Evolutionary conservation across 2,329 filamentous ascomycete species (phyloP).

Genomic region (Penicillium sclerotigenum): DNA sequence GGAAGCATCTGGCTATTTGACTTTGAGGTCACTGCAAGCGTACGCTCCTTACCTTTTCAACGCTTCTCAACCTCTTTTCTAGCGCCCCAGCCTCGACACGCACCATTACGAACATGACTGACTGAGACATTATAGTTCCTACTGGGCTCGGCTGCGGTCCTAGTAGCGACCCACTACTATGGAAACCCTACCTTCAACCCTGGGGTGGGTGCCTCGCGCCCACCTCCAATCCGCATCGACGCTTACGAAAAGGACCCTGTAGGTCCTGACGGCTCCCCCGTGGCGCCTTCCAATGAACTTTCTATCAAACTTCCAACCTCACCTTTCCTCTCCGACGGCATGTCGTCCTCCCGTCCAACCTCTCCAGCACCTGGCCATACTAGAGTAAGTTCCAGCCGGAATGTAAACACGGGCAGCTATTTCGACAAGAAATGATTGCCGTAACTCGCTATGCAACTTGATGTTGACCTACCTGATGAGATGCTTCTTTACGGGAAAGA

Average conservation of each 20-base stretch:
- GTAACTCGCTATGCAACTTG: neutral
- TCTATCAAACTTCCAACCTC: slow-evolving; percentile 47
- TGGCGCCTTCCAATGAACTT: slow-evolving; percentile 42
- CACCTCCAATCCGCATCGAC: slow-evolving; percentile 56
- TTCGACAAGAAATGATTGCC: slow-evolving; percentile 35
- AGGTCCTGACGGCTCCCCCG: slow-evolving; percentile 39
- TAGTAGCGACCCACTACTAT: slow-evolving; percentile 83
- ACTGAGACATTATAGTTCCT: slow-evolving; percentile 62
- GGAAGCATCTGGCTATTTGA: slow-evolving; percentile 84
- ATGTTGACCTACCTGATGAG: neutral
- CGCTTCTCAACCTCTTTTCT: neutral
- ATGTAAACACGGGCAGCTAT: slow-evolving; percentile 34
- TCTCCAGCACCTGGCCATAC: slow-evolving; percentile 51
- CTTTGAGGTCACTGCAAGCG: slow-evolving; percentile 67
- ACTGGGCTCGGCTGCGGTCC: slow-evolving; percentile 72
- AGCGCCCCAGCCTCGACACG: too few species aligned
- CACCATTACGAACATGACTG: neutral
- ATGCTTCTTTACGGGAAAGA: slow-evolving; percentile 8
- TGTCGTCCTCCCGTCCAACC: slow-evolving; percentile 53
- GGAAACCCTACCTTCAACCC: slow-evolving; percentile 51
- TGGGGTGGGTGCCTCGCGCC: slow-evolving; percentile 52
- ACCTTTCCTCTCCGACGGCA: slow-evolving; percentile 47
- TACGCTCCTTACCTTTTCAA: slow-evolving; percentile 48
- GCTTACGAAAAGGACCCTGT: slow-evolving; percentile 73
- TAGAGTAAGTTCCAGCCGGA: slow-evolving; percentile 40